phyloP scores from a whole-genome alignment of 2,329 filamentous ascomycete species.

The Fusarium sp. region DNA sequence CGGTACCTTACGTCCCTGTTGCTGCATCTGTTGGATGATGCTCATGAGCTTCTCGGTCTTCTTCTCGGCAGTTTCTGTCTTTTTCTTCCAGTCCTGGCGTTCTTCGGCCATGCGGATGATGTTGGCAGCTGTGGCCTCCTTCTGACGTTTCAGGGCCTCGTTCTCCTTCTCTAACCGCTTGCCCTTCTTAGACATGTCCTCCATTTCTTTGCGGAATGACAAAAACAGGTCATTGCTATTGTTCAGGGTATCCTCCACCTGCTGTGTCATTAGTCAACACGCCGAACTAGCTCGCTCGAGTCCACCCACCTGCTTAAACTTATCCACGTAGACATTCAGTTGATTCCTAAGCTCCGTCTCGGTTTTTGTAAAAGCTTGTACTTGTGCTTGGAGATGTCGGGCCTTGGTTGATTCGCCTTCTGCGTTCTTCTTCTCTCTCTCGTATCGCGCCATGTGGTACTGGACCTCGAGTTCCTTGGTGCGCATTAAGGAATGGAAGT shows the following conservation, averaged over 20 bases:
- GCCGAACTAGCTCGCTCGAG: constrained; percentile 20
- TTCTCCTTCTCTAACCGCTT: constrained; percentile 98
- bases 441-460: constrained; percentile 88
- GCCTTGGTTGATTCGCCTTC: constrained; percentile 86
- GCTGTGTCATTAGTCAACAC: constrained; percentile 49
- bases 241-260: constrained; percentile 99
- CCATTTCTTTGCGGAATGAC: constrained; percentile 98
- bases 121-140: constrained; percentile 93
- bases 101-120: constrained; percentile 98
- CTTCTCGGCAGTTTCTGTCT: constrained; percentile 67
- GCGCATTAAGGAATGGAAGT: constrained; percentile 92
- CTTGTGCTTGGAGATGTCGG: constrained; percentile 89
- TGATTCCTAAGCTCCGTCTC: constrained; percentile 94
- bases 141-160: constrained; percentile 89
- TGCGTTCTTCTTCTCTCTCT: constrained; percentile 90
- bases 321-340: constrained; percentile 98
- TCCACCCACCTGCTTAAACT: constrained; percentile 94
- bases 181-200: constrained; percentile 99
- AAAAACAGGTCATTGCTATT: constrained; percentile 98
- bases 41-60: constrained; percentile 94
- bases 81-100: constrained; percentile 85
- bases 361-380: constrained; percentile 95
- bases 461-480: constrained; percentile 97
- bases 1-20: constrained; percentile 85
- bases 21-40: constrained; percentile 96